Percentiles rank a stretch among this genome's conserved stretches.
phyloP scores from a whole-genome alignment of 805 yeast species.

The Nakazawaea siamensis region DNA sequence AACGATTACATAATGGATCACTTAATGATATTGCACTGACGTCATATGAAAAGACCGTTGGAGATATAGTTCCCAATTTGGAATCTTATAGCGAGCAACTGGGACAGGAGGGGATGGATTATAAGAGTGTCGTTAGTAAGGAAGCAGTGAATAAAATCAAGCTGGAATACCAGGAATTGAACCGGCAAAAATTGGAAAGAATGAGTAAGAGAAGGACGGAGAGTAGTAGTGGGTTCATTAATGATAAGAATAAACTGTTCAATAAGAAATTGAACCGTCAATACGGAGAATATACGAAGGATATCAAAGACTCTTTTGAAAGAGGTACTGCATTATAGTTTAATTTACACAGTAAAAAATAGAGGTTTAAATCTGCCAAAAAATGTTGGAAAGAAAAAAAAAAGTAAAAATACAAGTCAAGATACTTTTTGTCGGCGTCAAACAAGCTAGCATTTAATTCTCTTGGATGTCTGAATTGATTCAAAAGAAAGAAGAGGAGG shows the following conservation, averaged over 20 bases:
- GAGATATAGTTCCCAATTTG: no score
- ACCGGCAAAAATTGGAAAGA: slow-evolving; percentile 27
- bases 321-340: slow-evolving; percentile 11
- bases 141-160: slow-evolving; percentile 25
- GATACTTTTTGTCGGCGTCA: no score
- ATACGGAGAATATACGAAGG: slow-evolving; percentile 29
- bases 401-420: no score
- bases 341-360: not conserved
- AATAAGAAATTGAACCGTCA: slow-evolving; percentile 60
- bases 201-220: slow-evolving; percentile 28
- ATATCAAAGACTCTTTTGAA: slow-evolving; percentile 16
- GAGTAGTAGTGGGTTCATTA: slow-evolving; percentile 38
- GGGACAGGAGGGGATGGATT: slow-evolving; percentile 16
- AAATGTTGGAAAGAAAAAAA: no score
- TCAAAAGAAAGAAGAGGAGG: no score
- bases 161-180: slow-evolving; percentile 24
- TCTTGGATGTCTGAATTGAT: no score
- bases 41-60: slow-evolving; percentile 28
- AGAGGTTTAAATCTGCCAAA: no score
- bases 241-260: slow-evolving; percentile 67
- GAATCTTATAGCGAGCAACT: slow-evolving; percentile 15
- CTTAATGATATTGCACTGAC: slow-evolving; percentile 44
- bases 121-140: slow-evolving; percentile 28
- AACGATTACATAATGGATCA: slow-evolving; percentile 51
- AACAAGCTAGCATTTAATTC: no score